Evolutionary conservation across 805 yeast genomes (phyloP), one percentile per base, ranked within the genome.

Genomic region (Starmerella vitae): DNA sequence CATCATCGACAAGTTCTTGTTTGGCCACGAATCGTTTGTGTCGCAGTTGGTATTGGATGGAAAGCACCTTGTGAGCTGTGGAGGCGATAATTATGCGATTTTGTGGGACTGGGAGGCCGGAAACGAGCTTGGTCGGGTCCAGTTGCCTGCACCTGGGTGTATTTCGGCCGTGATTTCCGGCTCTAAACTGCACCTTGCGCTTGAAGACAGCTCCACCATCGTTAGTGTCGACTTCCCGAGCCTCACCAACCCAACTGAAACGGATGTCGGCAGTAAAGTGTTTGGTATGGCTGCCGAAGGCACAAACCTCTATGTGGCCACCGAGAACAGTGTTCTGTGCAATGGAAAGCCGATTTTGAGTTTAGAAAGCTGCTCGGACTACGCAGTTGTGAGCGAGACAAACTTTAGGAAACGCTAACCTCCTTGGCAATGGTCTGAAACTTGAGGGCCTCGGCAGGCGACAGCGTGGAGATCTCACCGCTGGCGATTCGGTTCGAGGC

Each of bases 1-100:
- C 50, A 72, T 85, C 20, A 76, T 93, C 37, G 79, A 84, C 45
- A 71, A 74, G 51, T 85, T 83, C 74, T 65, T 86, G 38, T 83
- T 83, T 57, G 96, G 94, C 3, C 96, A 88, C 57, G 65, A 66
- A 32, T 80, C 84, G 58, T 93, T 84, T 38, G 76, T 91, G 8
- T 78, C 94, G 2, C 64, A 71, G 5, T 56, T 91, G 46, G 61
- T 76, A 12, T 77, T 84, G 18, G 45, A 56, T 3, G 73, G 75
- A 66, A 58, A 71, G 27, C 54, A 62, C 3, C 64, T 91, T 38
- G 58, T 86, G 19, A 78, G 91, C 54, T 97, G 78, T 3, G 98
- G 99, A 26, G 99, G 98, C 48, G 98, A 91, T 56, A 73, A 72
- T 38, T 74, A 59, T 48, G 53, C 91, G 10, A 65, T 71, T 43